Evolutionary conservation across 208 protist genomes (phyloP).

Genomic region (Acanthamoeba rhysodes): DNA sequence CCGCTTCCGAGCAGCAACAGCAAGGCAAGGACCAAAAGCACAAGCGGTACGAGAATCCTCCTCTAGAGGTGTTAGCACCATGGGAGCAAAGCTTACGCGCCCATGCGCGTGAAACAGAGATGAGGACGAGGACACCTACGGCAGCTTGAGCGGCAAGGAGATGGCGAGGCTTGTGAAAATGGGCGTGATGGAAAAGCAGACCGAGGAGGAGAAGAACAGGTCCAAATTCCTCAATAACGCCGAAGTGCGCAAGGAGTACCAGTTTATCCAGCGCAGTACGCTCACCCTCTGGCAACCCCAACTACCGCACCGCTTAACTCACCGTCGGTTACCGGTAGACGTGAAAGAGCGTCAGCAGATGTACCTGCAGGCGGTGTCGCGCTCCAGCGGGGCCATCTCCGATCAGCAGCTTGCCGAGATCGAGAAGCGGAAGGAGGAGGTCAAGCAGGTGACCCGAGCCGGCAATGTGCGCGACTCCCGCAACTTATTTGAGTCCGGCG

Average conservation of each 20-base stretch:
- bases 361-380: constrained; percentile 40
- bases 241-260: constrained; percentile 51
- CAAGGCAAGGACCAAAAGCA: not conserved
- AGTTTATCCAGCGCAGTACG: constrained; percentile 50
- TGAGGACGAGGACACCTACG: constrained; percentile 51
- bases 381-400: constrained; percentile 38
- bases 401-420: constrained; percentile 64
- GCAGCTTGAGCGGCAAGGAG: constrained; percentile 47
- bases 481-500: constrained; percentile 26
- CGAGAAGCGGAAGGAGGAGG: constrained; percentile 63
- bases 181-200: constrained; percentile 61
- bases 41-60: not conserved
- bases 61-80: not conserved
- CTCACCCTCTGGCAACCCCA: not conserved
- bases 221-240: constrained; percentile 54
- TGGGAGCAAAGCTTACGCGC: not conserved
- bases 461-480: constrained; percentile 43
- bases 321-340: not conserved
- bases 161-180: constrained; percentile 1
- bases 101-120: not conserved
- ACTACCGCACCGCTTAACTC: not conserved
- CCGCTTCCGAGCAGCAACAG: constrained; percentile 65
- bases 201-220: constrained; percentile 65
- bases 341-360: constrained; percentile 46
- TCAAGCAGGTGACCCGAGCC: constrained; percentile 33